phyloP scores from a whole-genome alignment of 2,329 filamentous ascomycete species.

The Dothistroma pini region DNA sequence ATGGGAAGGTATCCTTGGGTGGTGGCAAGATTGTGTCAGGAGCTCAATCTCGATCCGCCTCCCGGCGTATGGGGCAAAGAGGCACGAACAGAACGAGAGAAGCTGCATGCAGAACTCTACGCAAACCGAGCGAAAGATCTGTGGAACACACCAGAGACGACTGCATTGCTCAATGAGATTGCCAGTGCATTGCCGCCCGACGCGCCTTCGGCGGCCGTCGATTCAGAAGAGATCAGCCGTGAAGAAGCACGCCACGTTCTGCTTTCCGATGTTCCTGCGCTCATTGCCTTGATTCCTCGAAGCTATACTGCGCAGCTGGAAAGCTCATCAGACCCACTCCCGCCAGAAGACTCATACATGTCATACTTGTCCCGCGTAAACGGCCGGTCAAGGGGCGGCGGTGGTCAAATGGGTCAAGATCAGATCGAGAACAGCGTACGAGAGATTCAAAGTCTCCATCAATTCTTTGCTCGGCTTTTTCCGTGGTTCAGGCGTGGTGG shows the following conservation, averaged over 20 bases:
- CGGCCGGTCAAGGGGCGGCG: conserved; percentile 1
- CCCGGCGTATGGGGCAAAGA: conserved; percentile 77
- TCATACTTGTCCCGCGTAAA: conserved; percentile 11
- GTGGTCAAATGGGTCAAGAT: conserved; percentile 5
- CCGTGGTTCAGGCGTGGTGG: conserved; percentile 28
- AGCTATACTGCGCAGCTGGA: conserved; percentile 61
- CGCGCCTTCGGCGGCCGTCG: conserved; percentile 41
- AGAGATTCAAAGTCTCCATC: conserved; percentile 29
- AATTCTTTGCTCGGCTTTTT: conserved; percentile 31
- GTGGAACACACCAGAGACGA: conserved; percentile 76
- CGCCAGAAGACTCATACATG: conserved; percentile 53
- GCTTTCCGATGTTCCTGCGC: conserved; percentile 67
- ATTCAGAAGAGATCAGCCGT: conserved; percentile 42
- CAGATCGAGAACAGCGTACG: conserved; percentile 22
- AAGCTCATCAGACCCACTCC: conserved; percentile 78
- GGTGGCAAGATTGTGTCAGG: conserved; percentile 73
- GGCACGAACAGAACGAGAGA: conserved; percentile 61
- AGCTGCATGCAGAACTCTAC: conserved; percentile 72
- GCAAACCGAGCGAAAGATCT: conserved; percentile 72
- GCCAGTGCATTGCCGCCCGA: conserved; percentile 51
- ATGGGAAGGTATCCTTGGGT: conserved; percentile 80
- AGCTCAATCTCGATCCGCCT: conserved; percentile 72
- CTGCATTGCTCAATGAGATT: conserved; percentile 64
- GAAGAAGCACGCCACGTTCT: conserved; percentile 72
- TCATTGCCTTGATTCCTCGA: conserved; percentile 67